Percentiles rank a stretch among this genome's conserved stretches.
Evolutionary conservation across 192 early-diverging fungal genomes (phyloP).

Genomic region (Mortierella claussenii): DNA sequence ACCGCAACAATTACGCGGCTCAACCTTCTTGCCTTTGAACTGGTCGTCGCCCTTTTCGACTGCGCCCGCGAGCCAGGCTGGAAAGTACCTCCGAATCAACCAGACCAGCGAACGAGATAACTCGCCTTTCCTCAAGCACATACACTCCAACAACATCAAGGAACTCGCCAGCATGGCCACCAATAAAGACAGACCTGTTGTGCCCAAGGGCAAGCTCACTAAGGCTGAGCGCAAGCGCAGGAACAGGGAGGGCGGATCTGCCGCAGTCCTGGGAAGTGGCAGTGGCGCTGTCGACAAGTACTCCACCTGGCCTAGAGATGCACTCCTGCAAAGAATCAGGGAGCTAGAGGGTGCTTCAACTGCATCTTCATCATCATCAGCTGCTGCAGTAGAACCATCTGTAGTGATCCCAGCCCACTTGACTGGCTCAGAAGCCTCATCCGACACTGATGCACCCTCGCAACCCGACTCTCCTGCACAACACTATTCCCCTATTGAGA

Average conservation of each 20-base stretch:
- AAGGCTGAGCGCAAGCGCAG: slow-evolving; percentile 39
- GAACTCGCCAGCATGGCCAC: slow-evolving; percentile 27
- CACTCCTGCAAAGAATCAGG: slow-evolving; percentile 24
- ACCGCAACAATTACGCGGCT: no score
- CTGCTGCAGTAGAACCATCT: no score
- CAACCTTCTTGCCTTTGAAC: no score
- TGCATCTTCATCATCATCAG: not conserved
- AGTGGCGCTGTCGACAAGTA: slow-evolving; percentile 37
- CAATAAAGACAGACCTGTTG: slow-evolving; percentile 49
- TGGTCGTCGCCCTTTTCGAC: slow-evolving; percentile 14
- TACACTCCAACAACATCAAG: slow-evolving; percentile 19
- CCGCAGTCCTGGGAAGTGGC: slow-evolving; percentile 9
- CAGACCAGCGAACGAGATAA: slow-evolving; percentile 8
- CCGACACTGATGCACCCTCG: slow-evolving; percentile 8
- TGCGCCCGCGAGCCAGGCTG: not conserved
- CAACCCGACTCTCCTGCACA: slow-evolving; percentile 16
- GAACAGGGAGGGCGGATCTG: slow-evolving; percentile 13
- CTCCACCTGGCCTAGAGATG: slow-evolving; percentile 38
- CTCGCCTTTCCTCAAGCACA: slow-evolving; percentile 27
- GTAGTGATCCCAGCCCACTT: slow-evolving; percentile 21
- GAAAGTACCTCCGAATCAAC: slow-evolving; percentile 11
- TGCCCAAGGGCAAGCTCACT: slow-evolving; percentile 17
- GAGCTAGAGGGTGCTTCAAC: slow-evolving; percentile 21
- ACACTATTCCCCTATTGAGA: slow-evolving; percentile 29
- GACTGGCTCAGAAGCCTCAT: slow-evolving; percentile 8